A percentile compares a stretch with the other conserved stretches of the same genome.
Conservation (phyloP, 148 eudicot species). For the Euryodendron excelsum region DNA sequence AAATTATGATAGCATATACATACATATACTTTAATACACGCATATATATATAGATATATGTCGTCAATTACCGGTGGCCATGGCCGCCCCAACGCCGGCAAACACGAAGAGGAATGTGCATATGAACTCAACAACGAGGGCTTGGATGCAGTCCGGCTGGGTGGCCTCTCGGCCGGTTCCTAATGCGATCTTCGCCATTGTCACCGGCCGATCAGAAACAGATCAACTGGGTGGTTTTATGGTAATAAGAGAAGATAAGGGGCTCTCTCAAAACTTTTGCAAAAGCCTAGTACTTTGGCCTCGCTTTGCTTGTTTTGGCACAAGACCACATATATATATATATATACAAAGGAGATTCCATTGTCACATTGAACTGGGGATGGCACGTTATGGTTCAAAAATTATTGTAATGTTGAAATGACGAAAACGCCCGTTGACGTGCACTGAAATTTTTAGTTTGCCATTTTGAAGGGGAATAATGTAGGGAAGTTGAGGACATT, state of each 20-base stretch:
- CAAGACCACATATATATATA: not conserved
- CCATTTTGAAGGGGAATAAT: not conserved
- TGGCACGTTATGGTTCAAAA: conserved; percentile 8
- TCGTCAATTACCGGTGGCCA: conserved; percentile 54
- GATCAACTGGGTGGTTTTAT: not conserved
- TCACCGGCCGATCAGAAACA: not conserved
- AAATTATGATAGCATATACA: not conserved
- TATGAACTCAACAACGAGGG: conserved; percentile 81
- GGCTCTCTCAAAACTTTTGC: not conserved
- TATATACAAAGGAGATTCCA: too few relatives aligned
- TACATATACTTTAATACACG: not conserved
- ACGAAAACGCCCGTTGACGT: conserved; percentile 7
- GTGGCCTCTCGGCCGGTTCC: conserved; percentile 57
- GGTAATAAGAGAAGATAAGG: too few relatives aligned
- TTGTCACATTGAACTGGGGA: not conserved
- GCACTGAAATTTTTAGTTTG: not conserved
- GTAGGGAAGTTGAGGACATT: not conserved
- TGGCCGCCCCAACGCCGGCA: conserved; percentile 88
- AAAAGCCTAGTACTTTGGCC: not conserved
- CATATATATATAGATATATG: not conserved
- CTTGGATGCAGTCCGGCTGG: conserved; percentile 69
- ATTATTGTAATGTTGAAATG: conserved; percentile 11
- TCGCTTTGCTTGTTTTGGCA: not conserved
- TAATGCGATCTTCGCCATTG: conserved; percentile 72
- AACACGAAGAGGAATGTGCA: conserved; percentile 87